A percentile compares a stretch with the other conserved stretches of the same genome.
phyloP scores from a whole-genome alignment of 495 filamentous ascomycete species.

The Neurospora tetrasperma region DNA sequence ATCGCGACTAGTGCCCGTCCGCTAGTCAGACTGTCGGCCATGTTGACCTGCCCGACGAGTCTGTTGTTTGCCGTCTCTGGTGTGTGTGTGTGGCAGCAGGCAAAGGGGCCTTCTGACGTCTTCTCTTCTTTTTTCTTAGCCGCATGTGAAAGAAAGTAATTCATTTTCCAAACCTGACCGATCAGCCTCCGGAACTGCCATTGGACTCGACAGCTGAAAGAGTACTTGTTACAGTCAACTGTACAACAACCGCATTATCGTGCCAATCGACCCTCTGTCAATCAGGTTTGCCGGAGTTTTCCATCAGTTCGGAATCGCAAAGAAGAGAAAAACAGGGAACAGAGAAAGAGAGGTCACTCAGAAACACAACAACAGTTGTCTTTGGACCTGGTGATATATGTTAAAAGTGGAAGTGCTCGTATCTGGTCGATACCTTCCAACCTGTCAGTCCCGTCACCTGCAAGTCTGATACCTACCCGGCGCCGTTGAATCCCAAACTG shows the following conservation, averaged over 20 bases:
- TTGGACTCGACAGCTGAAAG: background rate
- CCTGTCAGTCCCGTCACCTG: background rate
- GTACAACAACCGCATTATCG: background rate
- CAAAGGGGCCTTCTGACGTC: constrained; percentile 3
- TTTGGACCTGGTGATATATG: background rate
- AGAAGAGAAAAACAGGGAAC: background rate
- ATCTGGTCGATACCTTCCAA: background rate
- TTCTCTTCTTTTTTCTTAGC: background rate
- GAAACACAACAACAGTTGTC: background rate
- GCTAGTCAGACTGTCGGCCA: too few relatives aligned
- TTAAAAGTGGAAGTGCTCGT: background rate
- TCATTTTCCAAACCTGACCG: background rate
- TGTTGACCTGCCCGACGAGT: too few relatives aligned
- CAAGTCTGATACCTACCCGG: background rate
- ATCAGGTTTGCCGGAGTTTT: background rate
- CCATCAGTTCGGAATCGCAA: background rate
- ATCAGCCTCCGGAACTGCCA: background rate
- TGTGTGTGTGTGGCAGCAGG: background rate
- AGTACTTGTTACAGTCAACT: background rate
- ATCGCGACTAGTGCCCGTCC: too few relatives aligned
- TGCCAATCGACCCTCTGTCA: background rate
- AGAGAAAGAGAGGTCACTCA: background rate
- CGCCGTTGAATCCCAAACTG: background rate
- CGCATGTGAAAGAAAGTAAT: constrained; percentile 1
- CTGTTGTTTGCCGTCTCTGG: background rate